Conservation (phyloP, 1,284 basidiomycete genomes). For the Ustilago trichophora region DNA sequence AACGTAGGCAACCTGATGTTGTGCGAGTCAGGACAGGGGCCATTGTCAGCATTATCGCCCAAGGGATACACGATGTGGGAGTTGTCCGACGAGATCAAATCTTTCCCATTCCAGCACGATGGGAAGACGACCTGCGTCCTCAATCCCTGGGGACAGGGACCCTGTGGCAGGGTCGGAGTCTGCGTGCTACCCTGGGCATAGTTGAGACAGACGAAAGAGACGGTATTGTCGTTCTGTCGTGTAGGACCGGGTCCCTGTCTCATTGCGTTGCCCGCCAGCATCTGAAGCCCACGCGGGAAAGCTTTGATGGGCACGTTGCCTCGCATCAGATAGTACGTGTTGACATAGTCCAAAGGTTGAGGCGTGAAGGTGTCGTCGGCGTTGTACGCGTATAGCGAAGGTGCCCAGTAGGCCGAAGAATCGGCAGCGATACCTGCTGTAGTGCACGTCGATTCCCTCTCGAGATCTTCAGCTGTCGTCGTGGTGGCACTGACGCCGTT, state of each 20-base stretch:
- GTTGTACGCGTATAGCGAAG: constrained; percentile 68
- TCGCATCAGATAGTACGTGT: constrained; percentile 68
- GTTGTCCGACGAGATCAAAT: constrained; percentile 68
- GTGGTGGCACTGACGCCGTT: constrained; percentile 27
- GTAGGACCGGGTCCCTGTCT: constrained; percentile 8
- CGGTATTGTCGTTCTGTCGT: constrained; percentile 58
- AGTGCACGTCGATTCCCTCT: constrained; percentile 60
- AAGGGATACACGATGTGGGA: constrained; percentile 67
- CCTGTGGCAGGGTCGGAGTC: constrained; percentile 27
- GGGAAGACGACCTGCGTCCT: constrained; percentile 69
- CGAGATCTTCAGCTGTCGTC: constrained; percentile 18
- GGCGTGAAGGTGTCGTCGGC: constrained; percentile 37
- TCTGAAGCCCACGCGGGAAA: constrained; percentile 68
- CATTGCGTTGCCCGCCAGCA: constrained; percentile 68
- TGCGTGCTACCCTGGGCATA: constrained; percentile 57
- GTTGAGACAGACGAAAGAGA: constrained; percentile 69
- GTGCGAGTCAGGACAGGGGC: constrained; percentile 70
- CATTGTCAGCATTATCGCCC: constrained; percentile 68
- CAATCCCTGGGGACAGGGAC: constrained; percentile 64
- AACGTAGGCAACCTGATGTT: constrained; percentile 70
- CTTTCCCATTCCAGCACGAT: constrained; percentile 72
- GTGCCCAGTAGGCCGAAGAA: constrained; percentile 69
- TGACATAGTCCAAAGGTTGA: constrained; percentile 31
- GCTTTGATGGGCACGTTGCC: constrained; percentile 57
- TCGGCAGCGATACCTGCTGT: constrained; percentile 67